Conservation (phyloP, 768 basidiomycete species). For the Boletus vinaceobasis region DNA sequence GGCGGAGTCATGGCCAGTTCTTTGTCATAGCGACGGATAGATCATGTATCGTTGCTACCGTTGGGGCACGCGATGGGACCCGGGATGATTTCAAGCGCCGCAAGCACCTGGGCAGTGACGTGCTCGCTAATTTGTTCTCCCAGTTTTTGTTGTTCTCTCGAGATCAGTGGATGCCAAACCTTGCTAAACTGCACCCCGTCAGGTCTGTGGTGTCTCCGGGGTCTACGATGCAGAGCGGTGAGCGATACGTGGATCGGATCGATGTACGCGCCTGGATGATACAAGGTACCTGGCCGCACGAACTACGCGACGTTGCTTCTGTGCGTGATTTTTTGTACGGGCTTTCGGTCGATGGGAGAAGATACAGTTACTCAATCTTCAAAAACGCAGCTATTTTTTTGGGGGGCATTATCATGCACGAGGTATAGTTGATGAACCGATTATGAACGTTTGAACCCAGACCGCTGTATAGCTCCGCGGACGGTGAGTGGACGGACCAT, state of each 20-base stretch:
- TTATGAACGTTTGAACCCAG: no score
- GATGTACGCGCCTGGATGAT: not conserved
- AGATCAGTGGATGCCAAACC: no score
- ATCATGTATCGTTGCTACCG: not conserved
- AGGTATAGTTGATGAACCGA: not conserved
- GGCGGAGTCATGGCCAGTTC: not conserved
- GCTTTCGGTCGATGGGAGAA: not conserved
- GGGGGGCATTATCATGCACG: not conserved
- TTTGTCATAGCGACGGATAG: slow-evolving; percentile 1
- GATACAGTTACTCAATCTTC: not conserved
- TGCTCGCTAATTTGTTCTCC: no score
- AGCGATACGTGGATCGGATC: not conserved
- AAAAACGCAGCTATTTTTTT: not conserved
- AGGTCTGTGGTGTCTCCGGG: not conserved
- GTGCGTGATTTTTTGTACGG: not conserved
- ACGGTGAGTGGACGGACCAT: not conserved
- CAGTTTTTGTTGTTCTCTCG: no score
- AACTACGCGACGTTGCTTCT: not conserved
- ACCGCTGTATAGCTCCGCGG: not conserved
- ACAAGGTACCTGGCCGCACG: not conserved
- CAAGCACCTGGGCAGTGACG: not conserved
- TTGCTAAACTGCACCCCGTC: not conserved
- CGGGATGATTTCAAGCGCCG: not conserved
- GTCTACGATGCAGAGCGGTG: not conserved
- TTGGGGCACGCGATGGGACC: not conserved